Evolutionary conservation across 371 early-diverging fungal genomes (phyloP), one percentile per base, ranked within the genome.

Genomic region (Choanephora cucurbitarum): DNA sequence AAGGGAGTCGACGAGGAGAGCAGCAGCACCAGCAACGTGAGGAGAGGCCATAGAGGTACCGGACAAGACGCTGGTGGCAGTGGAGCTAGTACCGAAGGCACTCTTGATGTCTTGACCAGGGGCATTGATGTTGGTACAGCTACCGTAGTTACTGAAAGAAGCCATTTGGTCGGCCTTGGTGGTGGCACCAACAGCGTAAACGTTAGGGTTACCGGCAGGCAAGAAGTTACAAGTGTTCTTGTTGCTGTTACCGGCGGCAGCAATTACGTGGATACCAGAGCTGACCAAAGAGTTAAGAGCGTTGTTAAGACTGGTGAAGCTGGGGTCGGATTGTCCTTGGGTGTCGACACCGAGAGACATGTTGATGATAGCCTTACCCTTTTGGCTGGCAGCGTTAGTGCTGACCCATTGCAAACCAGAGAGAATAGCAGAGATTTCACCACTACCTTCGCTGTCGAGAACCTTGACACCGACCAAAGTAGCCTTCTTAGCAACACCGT

Each of bases 211-310:
- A 41, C 90, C 87, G 44, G 96, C 97, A 23, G 99, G 99, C 3
- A 96, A 96, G 69, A 87, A 92, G 55, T 86, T 72, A 83, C 99
- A 99, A 5, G 99, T 99, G 67, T 96, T 90, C 37, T 81, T 70
- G 72, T 90, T 87, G 66, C 93, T 92, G 83, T 99, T 99, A 42
- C 99, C 99, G 17, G 99, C 99, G 54, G 99, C 99, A 39, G 96
- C 96, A 19, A 94, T 91, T 77, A 97, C 95, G 69, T 85, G 75
- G 22, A 98, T 80, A 63, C 97, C 96, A 37, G 73, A 72, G 5
- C 80, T 67, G 32, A 94, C 91, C 54, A 94, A 94, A 37, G 80
- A 81, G 41, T 90, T 78, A 45, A 93, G 93, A 9, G 91, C 90
- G 24, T 80, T 66, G 65, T 96, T 91, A 56, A 97, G 78, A 14